phyloP scores from a whole-genome alignment of 768 basidiomycete genomes.

The Lentinula aciculospora region DNA sequence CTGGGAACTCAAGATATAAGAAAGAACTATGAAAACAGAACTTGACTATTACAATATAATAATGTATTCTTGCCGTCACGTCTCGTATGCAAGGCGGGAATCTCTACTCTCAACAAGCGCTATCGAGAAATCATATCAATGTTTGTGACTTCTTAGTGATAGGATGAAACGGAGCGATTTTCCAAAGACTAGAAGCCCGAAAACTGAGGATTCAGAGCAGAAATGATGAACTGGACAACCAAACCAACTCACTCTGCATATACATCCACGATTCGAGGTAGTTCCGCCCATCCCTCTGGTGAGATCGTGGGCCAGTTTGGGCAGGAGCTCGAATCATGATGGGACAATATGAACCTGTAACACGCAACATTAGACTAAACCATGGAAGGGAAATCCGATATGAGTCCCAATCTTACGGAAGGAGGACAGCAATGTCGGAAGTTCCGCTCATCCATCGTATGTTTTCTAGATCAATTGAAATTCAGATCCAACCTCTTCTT shows the following conservation, averaged over 20 bases:
- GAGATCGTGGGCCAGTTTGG: conserved; percentile 18
- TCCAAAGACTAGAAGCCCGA: conserved; percentile 16
- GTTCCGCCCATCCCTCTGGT: conserved; percentile 17
- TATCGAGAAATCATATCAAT: neutral
- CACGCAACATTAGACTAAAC: neutral
- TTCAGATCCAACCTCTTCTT: neutral
- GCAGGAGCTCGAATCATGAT: conserved; percentile 21
- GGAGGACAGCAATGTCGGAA: conserved; percentile 18
- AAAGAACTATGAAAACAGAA: neutral
- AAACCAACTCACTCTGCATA: conserved; percentile 15
- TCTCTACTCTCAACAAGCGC: neutral
- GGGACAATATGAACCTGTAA: conserved; percentile 17
- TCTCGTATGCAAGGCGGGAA: neutral
- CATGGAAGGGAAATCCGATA: neutral
- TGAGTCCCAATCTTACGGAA: conserved; percentile 16
- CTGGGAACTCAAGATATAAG: conserved; percentile 73
- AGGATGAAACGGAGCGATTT: conserved; percentile 21
- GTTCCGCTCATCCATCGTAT: conserved; percentile 21
- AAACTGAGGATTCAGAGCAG: neutral
- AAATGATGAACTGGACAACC: neutral
- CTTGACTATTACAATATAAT: too few species aligned
- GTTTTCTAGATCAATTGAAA: conserved; percentile 10
- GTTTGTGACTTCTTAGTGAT: conserved; percentile 10
- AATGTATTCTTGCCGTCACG: neutral
- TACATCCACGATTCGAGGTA: conserved; percentile 17